A percentile compares a stretch with the other conserved stretches of the same genome.
Conservation (phyloP, 805 yeast genomes). For the Lachancea fermentati region DNA sequence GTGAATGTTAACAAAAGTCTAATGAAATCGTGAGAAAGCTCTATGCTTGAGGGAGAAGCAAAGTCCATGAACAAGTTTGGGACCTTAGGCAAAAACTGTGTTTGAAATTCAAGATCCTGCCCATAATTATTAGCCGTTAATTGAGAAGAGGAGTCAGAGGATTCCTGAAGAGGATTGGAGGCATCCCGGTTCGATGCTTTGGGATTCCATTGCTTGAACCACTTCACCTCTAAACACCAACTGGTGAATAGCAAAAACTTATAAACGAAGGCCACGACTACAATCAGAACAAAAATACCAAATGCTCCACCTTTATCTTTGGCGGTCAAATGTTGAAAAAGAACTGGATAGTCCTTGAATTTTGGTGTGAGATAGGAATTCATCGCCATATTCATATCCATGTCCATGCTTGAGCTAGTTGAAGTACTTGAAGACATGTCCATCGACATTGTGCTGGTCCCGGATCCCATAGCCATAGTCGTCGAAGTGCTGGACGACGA, state of each 20-base stretch:
- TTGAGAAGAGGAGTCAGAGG: slow-evolving; percentile 4
- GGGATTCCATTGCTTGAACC: slow-evolving; percentile 46
- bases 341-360: slow-evolving; percentile 53
- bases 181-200: slow-evolving; percentile 8
- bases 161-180: background rate
- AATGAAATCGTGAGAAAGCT: slow-evolving; percentile 41
- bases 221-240: slow-evolving; percentile 58
- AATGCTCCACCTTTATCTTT: slow-evolving; percentile 55
- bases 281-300: slow-evolving; percentile 62
- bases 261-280: slow-evolving; percentile 52
- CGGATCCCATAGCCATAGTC: slow-evolving; percentile 12
- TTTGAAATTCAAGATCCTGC: slow-evolving; percentile 13
- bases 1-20: slow-evolving; percentile 52
- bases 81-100: slow-evolving; percentile 22
- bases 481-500: background rate
- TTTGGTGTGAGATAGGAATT: slow-evolving; percentile 49
- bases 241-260: slow-evolving; percentile 55
- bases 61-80: slow-evolving; percentile 26
- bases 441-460: slow-evolving; percentile 10
- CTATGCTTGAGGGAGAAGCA: slow-evolving; percentile 25
- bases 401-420: slow-evolving; percentile 12
- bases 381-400: slow-evolving; percentile 41
- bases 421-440: slow-evolving; percentile 13
- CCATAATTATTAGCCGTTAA: slow-evolving; percentile 4
- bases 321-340: slow-evolving; percentile 53